Evolutionary conservation across 1,284 basidiomycete genomes (phyloP), one percentile per base, ranked within the genome.

Genomic region (Peniophora sp.): DNA sequence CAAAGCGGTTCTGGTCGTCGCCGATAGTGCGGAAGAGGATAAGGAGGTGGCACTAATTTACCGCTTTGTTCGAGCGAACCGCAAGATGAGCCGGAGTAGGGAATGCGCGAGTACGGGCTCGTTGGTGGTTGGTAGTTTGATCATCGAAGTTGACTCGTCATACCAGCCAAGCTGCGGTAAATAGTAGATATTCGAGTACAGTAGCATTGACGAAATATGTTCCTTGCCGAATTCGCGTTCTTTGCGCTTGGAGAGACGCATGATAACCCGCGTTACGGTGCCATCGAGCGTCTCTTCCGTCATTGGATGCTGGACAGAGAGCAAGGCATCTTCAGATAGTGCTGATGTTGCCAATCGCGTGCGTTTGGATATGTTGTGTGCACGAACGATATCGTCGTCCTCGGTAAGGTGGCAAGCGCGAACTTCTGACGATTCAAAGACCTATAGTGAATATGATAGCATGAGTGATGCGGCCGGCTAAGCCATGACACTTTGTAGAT

Each of bases 361-460:
- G 47, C 97, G 88, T 67, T 99, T 97, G 0, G 97, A 97, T 41
- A 92, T 83, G 69, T 99, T 97, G 63, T 84, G 82, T 19, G 79
- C 83, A 50, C 94, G 88, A 59, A 98, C 94, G 50, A 94, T 75
- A 61, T 97, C 92, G 66, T 99, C 97, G 55, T 93, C 94, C 57
- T 96, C 92, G 3, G 94, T 97, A 43, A 99, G 72, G 72, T 94
- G 79, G 49, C 92, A 83, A 54, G 87, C 89, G 56, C 85, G 85
- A 63, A 99, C 98, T 74, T 98, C 93, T 6, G 94, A 92, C 0
- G 97, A 97, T 65, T 99, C 97, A 60, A 99, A 99, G 55, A 99
- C 93, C 91, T 97, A 60, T 19, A 32, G 53, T 41, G 56, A 50
- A 19, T 50, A 35, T 55, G 5, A 48, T 32, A 32, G 5, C 12